Conservation (phyloP, 2,329 filamentous ascomycete genomes). For the Aurifilum marmelostoma region DNA sequence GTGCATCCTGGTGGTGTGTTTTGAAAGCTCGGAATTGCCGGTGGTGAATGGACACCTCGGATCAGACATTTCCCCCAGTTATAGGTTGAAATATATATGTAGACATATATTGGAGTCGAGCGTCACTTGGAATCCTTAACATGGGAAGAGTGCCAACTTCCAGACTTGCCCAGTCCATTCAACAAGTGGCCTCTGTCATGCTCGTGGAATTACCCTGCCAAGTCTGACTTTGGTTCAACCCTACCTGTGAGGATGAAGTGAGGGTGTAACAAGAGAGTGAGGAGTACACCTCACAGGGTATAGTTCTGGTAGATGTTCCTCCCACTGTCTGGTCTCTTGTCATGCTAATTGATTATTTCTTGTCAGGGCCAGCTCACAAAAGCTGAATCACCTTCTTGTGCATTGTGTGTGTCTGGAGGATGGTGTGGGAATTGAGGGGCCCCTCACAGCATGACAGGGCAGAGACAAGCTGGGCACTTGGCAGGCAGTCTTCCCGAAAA, state of each 20-base stretch:
- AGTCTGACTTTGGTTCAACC: not conserved
- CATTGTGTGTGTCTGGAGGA: too few species aligned
- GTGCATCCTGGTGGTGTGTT: not conserved
- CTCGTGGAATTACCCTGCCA: not conserved
- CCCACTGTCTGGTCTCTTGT: not conserved
- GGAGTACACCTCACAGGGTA: not conserved
- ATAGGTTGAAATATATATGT: not conserved
- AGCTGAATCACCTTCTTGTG: too few species aligned
- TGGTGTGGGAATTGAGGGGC: not conserved
- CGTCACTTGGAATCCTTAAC: not conserved
- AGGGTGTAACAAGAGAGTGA: not conserved
- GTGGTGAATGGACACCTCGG: not conserved
- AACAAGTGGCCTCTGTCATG: not conserved
- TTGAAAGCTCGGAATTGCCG: not conserved
- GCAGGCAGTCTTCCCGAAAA: not conserved
- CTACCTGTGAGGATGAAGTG: not conserved
- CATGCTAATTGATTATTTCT: not conserved
- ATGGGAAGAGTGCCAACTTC: not conserved
- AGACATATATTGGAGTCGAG: not conserved
- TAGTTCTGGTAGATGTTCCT: not conserved
- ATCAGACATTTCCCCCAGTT: not conserved
- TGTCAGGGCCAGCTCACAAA: too few species aligned
- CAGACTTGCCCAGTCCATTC: not conserved
- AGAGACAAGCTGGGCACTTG: too few species aligned
- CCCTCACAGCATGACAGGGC: not conserved